Percentiles rank a stretch among this genome's conserved stretches.
Evolutionary conservation across 2,329 filamentous ascomycete genomes (phyloP).

Genomic region (Penicillium sp.): DNA sequence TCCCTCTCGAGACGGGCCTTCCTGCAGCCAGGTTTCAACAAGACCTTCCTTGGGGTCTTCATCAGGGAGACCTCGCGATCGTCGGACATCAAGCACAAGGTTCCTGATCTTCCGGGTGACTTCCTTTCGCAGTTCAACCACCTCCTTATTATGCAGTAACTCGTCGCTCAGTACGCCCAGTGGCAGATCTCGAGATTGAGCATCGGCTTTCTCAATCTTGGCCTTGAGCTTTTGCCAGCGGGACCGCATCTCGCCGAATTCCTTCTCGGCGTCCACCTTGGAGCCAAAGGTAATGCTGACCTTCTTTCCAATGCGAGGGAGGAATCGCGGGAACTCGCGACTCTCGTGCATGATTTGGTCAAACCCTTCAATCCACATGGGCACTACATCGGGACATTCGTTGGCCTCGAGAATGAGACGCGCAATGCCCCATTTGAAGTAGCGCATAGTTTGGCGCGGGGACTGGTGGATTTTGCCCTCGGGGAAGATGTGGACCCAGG

Average conservation of each 20-base stretch:
- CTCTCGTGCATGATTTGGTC: conserved; percentile 84
- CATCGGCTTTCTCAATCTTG: conserved; percentile 43
- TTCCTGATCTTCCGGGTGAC: conserved; percentile 71
- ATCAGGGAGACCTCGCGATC: conserved; percentile 66
- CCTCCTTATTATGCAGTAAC: conserved; percentile 66
- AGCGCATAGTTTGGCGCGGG: conserved; percentile 70
- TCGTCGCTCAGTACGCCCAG: conserved; percentile 58
- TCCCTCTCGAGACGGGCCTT: conserved; percentile 50
- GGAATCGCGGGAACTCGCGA: conserved; percentile 68
- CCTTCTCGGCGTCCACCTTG: conserved; percentile 62
- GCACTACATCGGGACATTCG: conserved; percentile 79
- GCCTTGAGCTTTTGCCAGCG: conserved; percentile 66
- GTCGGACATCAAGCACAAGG: conserved; percentile 72
- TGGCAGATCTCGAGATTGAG: conserved; percentile 30
- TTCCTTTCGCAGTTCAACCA: conserved; percentile 68
- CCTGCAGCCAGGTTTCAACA: conserved; percentile 71
- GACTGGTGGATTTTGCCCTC: conserved; percentile 93
- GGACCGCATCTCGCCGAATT: conserved; percentile 70
- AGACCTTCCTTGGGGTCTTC: conserved; percentile 71
- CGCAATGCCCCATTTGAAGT: conserved; percentile 97
- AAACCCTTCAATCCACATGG: conserved; percentile 90
- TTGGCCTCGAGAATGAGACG: conserved; percentile 85
- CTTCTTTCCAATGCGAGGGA: conserved; percentile 72
- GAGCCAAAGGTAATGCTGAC: conserved; percentile 52
- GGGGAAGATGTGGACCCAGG: conserved; percentile 93